phyloP scores from a whole-genome alignment of 202 grass and related monocot species.

The Digitaria exilis region DNA sequence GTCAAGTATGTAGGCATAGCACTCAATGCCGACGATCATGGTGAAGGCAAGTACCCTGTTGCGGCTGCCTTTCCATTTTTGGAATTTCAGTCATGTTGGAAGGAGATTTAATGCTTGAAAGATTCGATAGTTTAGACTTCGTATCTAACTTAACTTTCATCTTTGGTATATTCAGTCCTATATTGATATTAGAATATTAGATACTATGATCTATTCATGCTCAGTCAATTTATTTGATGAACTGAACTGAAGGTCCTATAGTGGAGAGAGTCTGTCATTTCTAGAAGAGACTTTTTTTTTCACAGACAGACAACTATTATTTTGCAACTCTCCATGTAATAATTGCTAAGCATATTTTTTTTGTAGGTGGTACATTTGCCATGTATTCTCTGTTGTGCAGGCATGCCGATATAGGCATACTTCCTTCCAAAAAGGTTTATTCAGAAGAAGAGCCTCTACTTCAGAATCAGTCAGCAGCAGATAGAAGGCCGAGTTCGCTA shows the following conservation, averaged over 20 bases:
- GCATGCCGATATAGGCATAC: constrained; percentile 62
- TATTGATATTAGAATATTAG: not conserved
- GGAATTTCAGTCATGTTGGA: not conserved
- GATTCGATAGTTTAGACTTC: not conserved
- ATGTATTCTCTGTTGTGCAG: constrained; percentile 73
- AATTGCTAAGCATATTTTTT: constrained; percentile 16
- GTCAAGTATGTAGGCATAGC: constrained; percentile 72
- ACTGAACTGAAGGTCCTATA: not conserved
- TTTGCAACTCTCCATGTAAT: not conserved
- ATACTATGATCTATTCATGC: not conserved
- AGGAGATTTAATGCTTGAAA: constrained; percentile 7
- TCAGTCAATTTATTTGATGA: not conserved
- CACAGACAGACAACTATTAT: not conserved
- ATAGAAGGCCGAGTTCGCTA: constrained; percentile 46
- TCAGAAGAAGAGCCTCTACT: constrained; percentile 43
- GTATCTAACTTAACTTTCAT: not conserved
- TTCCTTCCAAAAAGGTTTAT: constrained; percentile 55
- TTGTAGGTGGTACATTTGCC: constrained; percentile 74
- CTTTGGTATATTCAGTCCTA: not conserved
- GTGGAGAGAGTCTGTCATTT: not conserved
- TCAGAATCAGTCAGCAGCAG: constrained; percentile 22
- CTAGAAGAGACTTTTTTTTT: not conserved
- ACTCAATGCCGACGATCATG: constrained; percentile 66
- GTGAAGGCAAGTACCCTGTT: constrained; percentile 54
- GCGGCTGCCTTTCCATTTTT: constrained; percentile 17